Base-by-base conservation (phyloP, 768 basidiomycete genomes). In the Rhizopogon vesiculosus region DNA sequence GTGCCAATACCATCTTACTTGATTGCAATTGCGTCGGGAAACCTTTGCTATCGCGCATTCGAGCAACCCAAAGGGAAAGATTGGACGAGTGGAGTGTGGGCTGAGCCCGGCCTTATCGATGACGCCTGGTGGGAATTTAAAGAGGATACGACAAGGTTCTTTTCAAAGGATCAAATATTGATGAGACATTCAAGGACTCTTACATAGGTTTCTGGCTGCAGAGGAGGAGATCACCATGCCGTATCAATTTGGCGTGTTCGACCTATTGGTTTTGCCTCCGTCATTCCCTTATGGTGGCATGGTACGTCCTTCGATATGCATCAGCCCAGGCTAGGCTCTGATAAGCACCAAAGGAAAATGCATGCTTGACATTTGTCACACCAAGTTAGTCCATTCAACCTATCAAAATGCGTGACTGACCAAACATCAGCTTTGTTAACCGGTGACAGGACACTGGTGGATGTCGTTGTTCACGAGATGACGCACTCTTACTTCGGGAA, bases 401-500 rank as follows among this genome's bases (percentile, higher is more conserved):
- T 16, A 19, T 40, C 41, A 7, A 16, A 28, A 19, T 13, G 40
- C 18, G 3, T 15, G 7, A 9, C 13, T 15, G 7, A 62, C 42
- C 18, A 18, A 22, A 16, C 0, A 50, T 16, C 45, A 85, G 91
- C 93, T 3, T 78, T 97, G 5, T 76, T 98, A 43, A 84, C 93
- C 5, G 92, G 93, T 0, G 96, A 98, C 67, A 82, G 90, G 39
- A 81, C 85, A 5, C 76, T 93, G 9, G 92, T 93, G 7, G 91
- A 95, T 65, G 91, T 96, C 12, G 86, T 93, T 12, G 89, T 93
- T 0, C 90, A 96, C 72, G 93, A 93, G 66, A 72, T 88, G 29
- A 85, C 86, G 0, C 90, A 98, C 66, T 90, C 89, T 2, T 97
- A 87, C 85, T 95, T 93, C 57, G 93, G 93, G n/a, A 94, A 95